These are phyloP conservation scores for Hypsizygus ulmarius DNA, from an alignment of 1,284 basidiomycete genomes.

Conservation along the genomic window DNA sequence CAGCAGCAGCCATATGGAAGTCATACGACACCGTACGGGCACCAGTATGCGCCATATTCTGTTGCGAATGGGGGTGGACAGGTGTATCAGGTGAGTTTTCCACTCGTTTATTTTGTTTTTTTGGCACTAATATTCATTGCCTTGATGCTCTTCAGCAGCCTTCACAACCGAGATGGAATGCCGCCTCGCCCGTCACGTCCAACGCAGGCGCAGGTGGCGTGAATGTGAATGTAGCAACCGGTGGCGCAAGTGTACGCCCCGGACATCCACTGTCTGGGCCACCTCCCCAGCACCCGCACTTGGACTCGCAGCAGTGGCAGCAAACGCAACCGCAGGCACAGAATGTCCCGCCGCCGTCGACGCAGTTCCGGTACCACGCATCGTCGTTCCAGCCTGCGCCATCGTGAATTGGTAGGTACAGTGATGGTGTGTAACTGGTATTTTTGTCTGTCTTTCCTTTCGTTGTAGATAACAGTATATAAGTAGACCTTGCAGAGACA, in stretches of 20 bases:
- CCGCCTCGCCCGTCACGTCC: constrained; percentile 1
- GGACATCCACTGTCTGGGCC: background rate
- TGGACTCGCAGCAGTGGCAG: constrained; percentile 12
- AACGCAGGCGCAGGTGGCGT: background rate
- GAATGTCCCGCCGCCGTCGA: background rate
- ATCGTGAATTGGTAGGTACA: constrained; percentile 1
- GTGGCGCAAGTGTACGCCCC: background rate
- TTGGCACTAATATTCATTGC: background rate
- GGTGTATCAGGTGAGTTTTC: constrained; percentile 15
- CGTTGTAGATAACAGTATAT: no score
- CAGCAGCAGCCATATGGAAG: constrained; percentile 12
- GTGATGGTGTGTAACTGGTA: no score
- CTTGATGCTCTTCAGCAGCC: constrained; percentile 3
- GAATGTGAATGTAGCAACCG: background rate
- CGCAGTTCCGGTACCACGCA: constrained; percentile 4
- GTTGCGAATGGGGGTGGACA: constrained; percentile 16
- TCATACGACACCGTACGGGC: constrained; percentile 19
- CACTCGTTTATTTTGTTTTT: background rate
- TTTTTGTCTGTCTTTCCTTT: no score
- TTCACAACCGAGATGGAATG: constrained; percentile 15
- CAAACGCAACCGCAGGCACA: constrained; percentile 1
- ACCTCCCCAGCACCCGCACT: constrained; percentile 2
- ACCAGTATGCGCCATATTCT: constrained; percentile 12
- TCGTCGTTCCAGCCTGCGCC: constrained; percentile 11
- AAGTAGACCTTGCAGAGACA: no score